Evolutionary conservation across 1,284 basidiomycete genomes (phyloP).

Genomic region (Tylopilus orsonianus): DNA sequence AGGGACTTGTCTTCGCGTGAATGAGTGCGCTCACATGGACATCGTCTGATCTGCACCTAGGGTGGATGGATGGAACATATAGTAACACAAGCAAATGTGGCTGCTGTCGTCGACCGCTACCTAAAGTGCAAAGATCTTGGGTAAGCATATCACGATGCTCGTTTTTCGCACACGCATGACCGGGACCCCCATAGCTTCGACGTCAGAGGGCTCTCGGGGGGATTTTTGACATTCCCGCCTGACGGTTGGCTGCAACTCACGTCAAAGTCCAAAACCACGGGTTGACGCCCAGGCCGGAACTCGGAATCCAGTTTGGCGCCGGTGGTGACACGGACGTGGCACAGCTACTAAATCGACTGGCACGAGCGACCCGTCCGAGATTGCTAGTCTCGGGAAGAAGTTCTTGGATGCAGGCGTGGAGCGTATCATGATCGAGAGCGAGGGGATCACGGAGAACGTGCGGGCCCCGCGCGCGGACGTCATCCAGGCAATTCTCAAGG

Average conservation of each 20-base stretch:
- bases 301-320: constrained; percentile 23
- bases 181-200: constrained; percentile 8
- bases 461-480: constrained; percentile 43
- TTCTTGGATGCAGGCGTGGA: constrained; percentile 45
- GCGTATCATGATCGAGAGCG: constrained; percentile 50
- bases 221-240: constrained; percentile 47
- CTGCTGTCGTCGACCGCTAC: constrained; percentile 15
- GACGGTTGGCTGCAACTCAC: constrained; percentile 44
- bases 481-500: constrained; percentile 43
- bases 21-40: not conserved
- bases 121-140: constrained; percentile 14
- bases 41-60: constrained; percentile 1
- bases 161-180: not conserved
- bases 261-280: constrained; percentile 42
- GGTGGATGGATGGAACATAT: constrained; percentile 22
- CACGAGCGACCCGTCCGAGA: constrained; percentile 13
- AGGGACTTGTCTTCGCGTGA: not conserved
- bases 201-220: constrained; percentile 40
- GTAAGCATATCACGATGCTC: not conserved
- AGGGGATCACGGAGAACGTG: constrained; percentile 51
- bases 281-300: constrained; percentile 42
- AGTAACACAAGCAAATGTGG: constrained; percentile 10
- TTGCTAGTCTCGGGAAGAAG: constrained; percentile 40
- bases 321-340: constrained; percentile 11
- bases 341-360: constrained; percentile 3